phyloP scores from a whole-genome alignment of 2,329 filamentous ascomycete species.

The Aspergillus puulaauensis region DNA sequence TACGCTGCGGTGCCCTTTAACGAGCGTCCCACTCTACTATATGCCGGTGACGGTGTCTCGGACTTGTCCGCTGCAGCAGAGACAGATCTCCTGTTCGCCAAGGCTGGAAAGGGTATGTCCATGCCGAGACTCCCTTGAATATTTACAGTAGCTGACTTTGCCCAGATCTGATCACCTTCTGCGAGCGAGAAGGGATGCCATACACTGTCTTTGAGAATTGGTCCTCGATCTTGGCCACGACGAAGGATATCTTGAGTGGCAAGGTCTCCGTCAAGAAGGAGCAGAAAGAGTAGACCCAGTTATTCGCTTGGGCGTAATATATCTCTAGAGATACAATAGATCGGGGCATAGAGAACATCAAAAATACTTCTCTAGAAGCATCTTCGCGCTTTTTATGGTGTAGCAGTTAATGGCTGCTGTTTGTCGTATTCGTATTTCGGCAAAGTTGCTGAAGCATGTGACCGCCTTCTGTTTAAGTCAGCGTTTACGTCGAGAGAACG shows the following conservation, averaged over 20 bases:
- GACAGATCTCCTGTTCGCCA: conserved; percentile 90
- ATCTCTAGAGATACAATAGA: background rate
- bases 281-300: conserved; percentile 38
- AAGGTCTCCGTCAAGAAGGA: conserved; percentile 70
- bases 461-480: conserved; percentile 26
- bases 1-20: conserved; percentile 67
- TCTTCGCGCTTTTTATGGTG: background rate
- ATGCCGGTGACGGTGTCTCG: conserved; percentile 91
- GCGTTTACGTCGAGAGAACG: background rate
- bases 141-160: conserved; percentile 13
- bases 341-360: background rate
- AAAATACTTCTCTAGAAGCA: background rate
- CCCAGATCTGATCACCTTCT: conserved; percentile 81
- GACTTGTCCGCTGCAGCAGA: conserved; percentile 90
- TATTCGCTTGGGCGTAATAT: background rate
- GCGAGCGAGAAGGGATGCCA: conserved; percentile 77
- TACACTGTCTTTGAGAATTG: conserved; percentile 88
- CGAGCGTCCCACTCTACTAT: conserved; percentile 80
- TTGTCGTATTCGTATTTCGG: conserved; percentile 1
- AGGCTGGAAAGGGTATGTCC: conserved; percentile 74
- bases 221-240: conserved; percentile 71
- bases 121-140: conserved; percentile 3
- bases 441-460: conserved; percentile 17
- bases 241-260: conserved; percentile 74
- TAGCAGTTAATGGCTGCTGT: background rate